A percentile compares a stretch with the other conserved stretches of the same genome.
phyloP scores from a whole-genome alignment of 139 green algal species.

The Chlorokybus atmophyticus region DNA sequence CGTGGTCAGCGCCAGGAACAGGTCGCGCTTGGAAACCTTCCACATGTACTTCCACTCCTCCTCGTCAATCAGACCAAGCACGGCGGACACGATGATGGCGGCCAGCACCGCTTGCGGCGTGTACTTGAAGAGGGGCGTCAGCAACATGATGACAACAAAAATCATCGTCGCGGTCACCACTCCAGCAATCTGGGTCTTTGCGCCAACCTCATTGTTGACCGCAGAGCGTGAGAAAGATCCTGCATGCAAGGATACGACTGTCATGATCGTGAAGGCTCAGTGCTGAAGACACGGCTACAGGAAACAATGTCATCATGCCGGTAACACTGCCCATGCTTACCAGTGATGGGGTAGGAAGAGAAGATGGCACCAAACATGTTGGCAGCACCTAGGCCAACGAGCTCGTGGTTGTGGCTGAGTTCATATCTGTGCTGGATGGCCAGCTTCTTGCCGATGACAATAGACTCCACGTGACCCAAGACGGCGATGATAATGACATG shows the following conservation, averaged over 20 bases:
- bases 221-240: conserved; percentile 70
- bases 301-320: too few species aligned
- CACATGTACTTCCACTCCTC: conserved; percentile 17
- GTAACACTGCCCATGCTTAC: too few species aligned
- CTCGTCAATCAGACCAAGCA: conserved; percentile 28
- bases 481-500: conserved; percentile 25
- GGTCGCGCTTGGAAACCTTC: too few species aligned
- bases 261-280: too few species aligned
- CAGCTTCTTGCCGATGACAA: conserved; percentile 68
- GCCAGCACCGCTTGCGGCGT: conserved; percentile 21
- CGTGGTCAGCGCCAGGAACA: too few species aligned
- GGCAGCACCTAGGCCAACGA: conserved; percentile 66
- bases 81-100: conserved; percentile 30
- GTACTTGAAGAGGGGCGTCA: conserved; percentile 17
- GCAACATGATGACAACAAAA: conserved; percentile 17
- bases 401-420: conserved; percentile 60
- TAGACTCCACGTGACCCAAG: conserved; percentile 65
- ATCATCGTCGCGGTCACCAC: conserved; percentile 30
- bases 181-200: conserved; percentile 41
- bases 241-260: conserved; percentile 6
- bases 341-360: conserved; percentile 66
- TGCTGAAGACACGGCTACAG: too few species aligned
- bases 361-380: conserved; percentile 72
- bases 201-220: conserved; percentile 50
- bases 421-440: conserved; percentile 67